Percentiles rank a stretch among this genome's conserved stretches.
These are phyloP conservation scores for Ceratocystis cacaofunesta DNA, from an alignment of 2,329 filamentous ascomycete genomes.

Conservation along the genomic window DNA sequence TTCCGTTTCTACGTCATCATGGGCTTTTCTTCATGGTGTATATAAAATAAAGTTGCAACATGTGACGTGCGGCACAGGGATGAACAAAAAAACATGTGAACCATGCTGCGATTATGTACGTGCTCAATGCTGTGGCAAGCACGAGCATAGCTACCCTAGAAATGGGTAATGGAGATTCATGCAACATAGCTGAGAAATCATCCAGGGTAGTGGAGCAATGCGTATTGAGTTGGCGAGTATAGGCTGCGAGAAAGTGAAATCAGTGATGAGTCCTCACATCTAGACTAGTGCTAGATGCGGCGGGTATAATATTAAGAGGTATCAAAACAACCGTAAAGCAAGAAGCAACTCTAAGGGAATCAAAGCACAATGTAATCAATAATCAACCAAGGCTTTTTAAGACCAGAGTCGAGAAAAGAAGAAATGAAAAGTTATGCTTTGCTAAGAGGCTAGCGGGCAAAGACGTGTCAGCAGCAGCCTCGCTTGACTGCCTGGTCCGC, in stretches of 20 bases:
- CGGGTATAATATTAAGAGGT: background rate
- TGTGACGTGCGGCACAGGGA: background rate
- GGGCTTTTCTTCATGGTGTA: background rate
- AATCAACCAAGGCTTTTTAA: background rate
- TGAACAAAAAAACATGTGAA: background rate
- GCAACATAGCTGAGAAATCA: background rate
- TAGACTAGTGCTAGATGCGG: background rate
- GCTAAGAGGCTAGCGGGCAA: background rate
- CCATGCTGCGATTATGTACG: background rate
- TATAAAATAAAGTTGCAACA: background rate
- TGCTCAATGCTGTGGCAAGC: background rate
- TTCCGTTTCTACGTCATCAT: background rate
- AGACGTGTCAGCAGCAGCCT: slow-evolving; percentile 32
- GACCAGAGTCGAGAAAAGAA: background rate
- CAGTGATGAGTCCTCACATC: background rate
- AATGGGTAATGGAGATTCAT: no score
- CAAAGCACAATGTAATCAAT: background rate
- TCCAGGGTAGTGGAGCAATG: background rate
- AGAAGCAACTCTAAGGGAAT: background rate
- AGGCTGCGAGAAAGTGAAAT: no score
- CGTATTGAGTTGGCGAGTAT: background rate
- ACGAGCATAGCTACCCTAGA: background rate
- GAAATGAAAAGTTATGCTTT: background rate
- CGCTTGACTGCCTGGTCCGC: slow-evolving; percentile 28
- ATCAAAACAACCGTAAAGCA: background rate